Base-by-base conservation (phyloP, 345 rosid genomes). In the Moricandia moricandioides region DNA sequence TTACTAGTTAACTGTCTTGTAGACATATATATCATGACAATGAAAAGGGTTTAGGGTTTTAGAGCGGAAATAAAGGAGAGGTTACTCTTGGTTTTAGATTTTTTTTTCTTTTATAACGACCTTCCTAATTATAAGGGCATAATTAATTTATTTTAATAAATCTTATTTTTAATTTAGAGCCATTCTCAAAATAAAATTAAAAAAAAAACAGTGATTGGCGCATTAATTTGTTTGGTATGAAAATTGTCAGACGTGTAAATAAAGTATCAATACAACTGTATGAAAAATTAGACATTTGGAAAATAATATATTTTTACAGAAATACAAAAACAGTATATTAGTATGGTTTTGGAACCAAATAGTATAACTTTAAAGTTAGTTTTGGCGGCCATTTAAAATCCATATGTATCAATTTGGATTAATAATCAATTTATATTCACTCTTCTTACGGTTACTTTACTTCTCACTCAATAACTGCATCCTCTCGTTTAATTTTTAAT, bases 61-160 rank as follows among this genome's bases (percentile, higher is more conserved):
- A 18, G 51, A 58, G 74, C 69, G 74, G 55, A 31, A 62, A 69
- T 69, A 69, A 51, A 52, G 79, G 79, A 75, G 69, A 10, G 63
- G 73, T 68, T 67, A 67, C 37, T 7, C 31, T 68, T 62, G 68
- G 62, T 51, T 68, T 47, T 61, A 69, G 62, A 21, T 62, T 3
- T 43, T 7, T 49, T 45, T 21, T 21, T 21, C 24, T 52, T 17
- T 17, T 3, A 62, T 68, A 75, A 75, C 74, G 7, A 69, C 35
- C 63, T 49, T 62, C 79, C 74, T 60, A 37, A 37, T 7, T 75
- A 17, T 61, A 69, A 61, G 79, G 79, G 60, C 40, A 37, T 31
- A 2, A 5, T 47, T 75, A 34, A 4, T 55, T 9, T 65, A 2
- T 31, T 67, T 57, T 2, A 12, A 45, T 11, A 45, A 47, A 5